Evolutionary conservation across 2,329 filamentous ascomycete genomes (phyloP).

Genomic region (Cytospora piceae): DNA sequence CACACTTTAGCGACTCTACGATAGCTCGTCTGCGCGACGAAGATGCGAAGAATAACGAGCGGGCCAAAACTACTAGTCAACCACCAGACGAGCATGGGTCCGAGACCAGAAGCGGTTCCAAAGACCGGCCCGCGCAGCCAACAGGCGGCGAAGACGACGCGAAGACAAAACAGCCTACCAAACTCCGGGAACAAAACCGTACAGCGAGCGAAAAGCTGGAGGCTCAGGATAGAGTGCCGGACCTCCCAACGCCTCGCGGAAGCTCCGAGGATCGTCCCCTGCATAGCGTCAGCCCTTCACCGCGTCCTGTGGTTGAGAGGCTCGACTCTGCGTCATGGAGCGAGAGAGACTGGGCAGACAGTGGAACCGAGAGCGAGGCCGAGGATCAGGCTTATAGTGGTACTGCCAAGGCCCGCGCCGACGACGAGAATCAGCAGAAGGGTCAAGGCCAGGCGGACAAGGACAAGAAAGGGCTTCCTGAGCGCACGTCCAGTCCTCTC

Average conservation of each 20-base stretch:
- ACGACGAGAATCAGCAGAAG: constrained; percentile 22
- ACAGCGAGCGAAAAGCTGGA: constrained; percentile 41
- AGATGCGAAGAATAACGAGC: constrained; percentile 67
- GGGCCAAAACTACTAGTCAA: constrained; percentile 63
- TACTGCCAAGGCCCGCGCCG: background rate
- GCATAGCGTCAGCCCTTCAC: constrained; percentile 29
- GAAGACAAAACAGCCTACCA: background rate
- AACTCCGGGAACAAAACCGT: constrained; percentile 30
- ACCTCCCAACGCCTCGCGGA: constrained; percentile 42
- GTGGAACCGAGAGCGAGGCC: constrained; percentile 48
- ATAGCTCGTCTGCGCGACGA: constrained; percentile 69
- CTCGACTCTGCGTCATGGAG: constrained; percentile 67
- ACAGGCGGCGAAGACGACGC: background rate
- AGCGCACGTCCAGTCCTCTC: constrained; percentile 32
- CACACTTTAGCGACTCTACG: constrained; percentile 83
- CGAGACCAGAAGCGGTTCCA: constrained; percentile 57
- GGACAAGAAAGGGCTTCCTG: constrained; percentile 34
- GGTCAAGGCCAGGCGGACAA: constrained; percentile 20
- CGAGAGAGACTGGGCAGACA: constrained; percentile 66
- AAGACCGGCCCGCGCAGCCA: constrained; percentile 3
- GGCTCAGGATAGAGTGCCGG: constrained; percentile 51
- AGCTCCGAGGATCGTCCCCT: constrained; percentile 21
- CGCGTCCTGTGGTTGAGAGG: constrained; percentile 38
- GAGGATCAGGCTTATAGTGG: constrained; percentile 5
- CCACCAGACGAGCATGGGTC: constrained; percentile 65